Conservation (phyloP, 495 filamentous ascomycete genomes). For the Haplographium delicatum region DNA sequence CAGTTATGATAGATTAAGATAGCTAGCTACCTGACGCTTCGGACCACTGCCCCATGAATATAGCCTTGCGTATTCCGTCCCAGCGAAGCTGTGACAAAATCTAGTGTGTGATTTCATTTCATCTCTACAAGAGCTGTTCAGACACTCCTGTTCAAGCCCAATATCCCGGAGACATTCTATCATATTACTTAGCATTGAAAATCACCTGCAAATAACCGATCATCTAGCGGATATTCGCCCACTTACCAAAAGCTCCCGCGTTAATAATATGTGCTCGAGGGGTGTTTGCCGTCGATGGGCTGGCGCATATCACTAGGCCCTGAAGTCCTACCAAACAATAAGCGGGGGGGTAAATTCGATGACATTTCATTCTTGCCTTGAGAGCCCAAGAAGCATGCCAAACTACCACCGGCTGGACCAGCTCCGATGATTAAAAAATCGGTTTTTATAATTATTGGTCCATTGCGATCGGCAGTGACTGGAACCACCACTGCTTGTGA, state of each 20-base stretch:
- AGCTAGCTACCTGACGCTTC: constrained; percentile 28
- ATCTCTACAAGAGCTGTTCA: constrained; percentile 32
- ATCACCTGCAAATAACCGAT: no score
- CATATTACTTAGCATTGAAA: no score
- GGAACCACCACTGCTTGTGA: no score
- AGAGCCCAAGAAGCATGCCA: constrained; percentile 46
- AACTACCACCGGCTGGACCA: constrained; percentile 47
- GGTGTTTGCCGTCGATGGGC: constrained; percentile 42
- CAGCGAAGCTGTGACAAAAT: constrained; percentile 49
- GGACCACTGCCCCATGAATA: constrained; percentile 49
- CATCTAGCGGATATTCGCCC: no score
- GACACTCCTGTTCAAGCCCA: constrained; percentile 41
- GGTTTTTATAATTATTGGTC: background rate
- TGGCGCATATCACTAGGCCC: constrained; percentile 42
- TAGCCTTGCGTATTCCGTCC: constrained; percentile 48
- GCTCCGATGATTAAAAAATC: constrained; percentile 44
- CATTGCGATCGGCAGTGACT: no score
- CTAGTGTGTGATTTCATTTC: constrained; percentile 43
- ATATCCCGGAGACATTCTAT: constrained; percentile 53
- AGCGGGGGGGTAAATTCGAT: no score
- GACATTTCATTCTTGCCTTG: constrained; percentile 39
- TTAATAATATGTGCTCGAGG: constrained; percentile 52
- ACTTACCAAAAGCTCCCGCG: constrained; percentile 35
- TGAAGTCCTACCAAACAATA: constrained; percentile 35
- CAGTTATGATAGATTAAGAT: background rate